Evolutionary conservation across 371 early-diverging fungal genomes (phyloP), one percentile per base, ranked within the genome.

Genomic region (Mortierella polycephala): DNA sequence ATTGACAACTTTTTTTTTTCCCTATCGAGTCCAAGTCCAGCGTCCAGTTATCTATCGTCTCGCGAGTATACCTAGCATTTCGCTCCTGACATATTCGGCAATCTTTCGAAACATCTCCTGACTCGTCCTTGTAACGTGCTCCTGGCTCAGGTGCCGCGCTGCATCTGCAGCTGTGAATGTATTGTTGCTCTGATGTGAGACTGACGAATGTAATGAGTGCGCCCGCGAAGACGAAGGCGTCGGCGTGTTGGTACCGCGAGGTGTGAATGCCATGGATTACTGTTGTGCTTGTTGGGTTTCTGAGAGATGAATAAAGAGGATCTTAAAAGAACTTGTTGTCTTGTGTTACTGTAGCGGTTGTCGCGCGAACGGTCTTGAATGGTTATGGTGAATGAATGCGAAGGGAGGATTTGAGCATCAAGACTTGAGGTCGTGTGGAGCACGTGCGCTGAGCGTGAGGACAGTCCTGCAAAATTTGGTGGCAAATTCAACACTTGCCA

Each of bases 81-180:
- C 89, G 42, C 79, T 86, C 39, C 82, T 85, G 49, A 89, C 84
- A 65, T 90, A 90, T 18, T 87, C 85, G 10, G 84, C 62, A 46
- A 90, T 71, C 56, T 87, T 87, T 7, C 75, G 82, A 67, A 87
- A 87, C 66, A 88, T 87, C 20, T 88, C 86, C 51, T 88, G 84
- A 3, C 88, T 89, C 12, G 88, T 71, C 57, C 82, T 67, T 8
- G 77, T 71, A 40, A 90, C 85, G 71, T 90, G 86, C 46, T 88
- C 87, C 47, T 85, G 83, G 20, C 67, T 63, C 20, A 76, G 50
- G 55, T 75, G 75, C n/a, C 62, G 59, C 0, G 75, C 69, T 10
- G 75, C 75, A 14, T 75, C 75, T 14, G 60, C 62, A 2, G 75
- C 75, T 0, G 75, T 60, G 51, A 75, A 75, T 20, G 55, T 46